A percentile compares a stretch with the other conserved stretches of the same genome.
Evolutionary conservation across 805 yeast genomes (phyloP).

Genomic region (Ogataea dorogensis): DNA sequence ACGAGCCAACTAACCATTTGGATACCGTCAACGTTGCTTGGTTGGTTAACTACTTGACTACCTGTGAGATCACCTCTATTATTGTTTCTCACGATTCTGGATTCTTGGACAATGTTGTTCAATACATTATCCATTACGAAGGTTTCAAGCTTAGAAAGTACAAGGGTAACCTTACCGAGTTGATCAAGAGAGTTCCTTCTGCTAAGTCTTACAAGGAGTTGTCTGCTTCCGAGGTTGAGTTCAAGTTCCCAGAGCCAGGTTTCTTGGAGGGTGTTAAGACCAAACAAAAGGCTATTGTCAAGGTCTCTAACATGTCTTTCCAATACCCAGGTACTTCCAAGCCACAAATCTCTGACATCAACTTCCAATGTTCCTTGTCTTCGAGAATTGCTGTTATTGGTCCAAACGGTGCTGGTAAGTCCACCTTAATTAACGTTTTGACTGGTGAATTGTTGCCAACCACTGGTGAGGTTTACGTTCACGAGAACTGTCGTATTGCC

Average conservation of each 20-base stretch:
- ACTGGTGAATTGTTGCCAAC: conserved; percentile 99
- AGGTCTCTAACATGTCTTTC: conserved; percentile 96
- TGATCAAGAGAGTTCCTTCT: conserved; percentile 97
- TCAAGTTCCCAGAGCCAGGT: conserved; percentile 99
- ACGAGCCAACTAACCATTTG: conserved; percentile 99
- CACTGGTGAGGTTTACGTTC: conserved; percentile 97
- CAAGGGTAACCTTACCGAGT: conserved; percentile 99
- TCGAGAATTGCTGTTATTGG: conserved; percentile 99
- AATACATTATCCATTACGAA: conserved; percentile 99
- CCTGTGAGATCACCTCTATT: conserved; percentile 98
- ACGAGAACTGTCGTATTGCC: conserved; percentile 99
- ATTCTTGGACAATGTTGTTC: conserved; percentile 95
- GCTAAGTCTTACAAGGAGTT: conserved; percentile 98
- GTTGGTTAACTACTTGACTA: conserved; percentile 98
- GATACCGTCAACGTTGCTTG: conserved; percentile 99
- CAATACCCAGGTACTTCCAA: conserved; percentile 98
- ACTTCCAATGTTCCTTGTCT: conserved; percentile 98
- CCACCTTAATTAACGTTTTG: conserved; percentile 96
- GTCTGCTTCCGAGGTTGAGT: conserved; percentile 96
- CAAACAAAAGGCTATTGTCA: conserved; percentile 99
- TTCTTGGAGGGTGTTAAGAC: conserved; percentile 99
- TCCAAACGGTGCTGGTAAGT: conserved; percentile 99
- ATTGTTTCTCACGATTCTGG: conserved; percentile 99
- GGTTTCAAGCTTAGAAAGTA: conserved; percentile 99
- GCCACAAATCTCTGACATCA: conserved; percentile 89